Conservation (phyloP, 129 eudicot genomes). For the Flaveria trinervia region DNA sequence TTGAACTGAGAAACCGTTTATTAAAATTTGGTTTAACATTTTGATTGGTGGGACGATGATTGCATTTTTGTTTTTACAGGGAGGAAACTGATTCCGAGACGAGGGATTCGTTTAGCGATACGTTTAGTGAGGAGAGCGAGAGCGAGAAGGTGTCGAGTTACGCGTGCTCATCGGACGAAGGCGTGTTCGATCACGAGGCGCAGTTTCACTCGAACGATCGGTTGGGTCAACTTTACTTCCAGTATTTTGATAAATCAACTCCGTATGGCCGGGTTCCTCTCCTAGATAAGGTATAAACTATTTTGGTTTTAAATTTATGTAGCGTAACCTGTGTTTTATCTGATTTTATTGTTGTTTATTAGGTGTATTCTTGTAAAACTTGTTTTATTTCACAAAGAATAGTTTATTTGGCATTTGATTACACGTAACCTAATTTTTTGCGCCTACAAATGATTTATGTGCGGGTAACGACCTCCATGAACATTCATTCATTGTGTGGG, state of each 20-base stretch:
- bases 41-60: background rate
- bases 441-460: slow-evolving; percentile 15
- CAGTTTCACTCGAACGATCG: slow-evolving; percentile 50
- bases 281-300: slow-evolving; percentile 42
- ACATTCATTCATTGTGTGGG: slow-evolving; percentile 35
- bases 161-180: slow-evolving; percentile 84
- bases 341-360: too few relatives aligned
- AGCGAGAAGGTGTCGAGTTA: slow-evolving; percentile 80
- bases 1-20: too few relatives aligned
- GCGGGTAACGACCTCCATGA: slow-evolving; percentile 32
- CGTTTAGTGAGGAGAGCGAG: slow-evolving; percentile 89
- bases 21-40: background rate
- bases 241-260: slow-evolving; percentile 64
- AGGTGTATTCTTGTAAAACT: too few relatives aligned
- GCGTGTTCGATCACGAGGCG: slow-evolving; percentile 57
- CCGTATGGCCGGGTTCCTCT: slow-evolving; percentile 83
- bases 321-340: too few relatives aligned
- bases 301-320: too few relatives aligned
- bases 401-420: background rate
- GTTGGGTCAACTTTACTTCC: slow-evolving; percentile 64
- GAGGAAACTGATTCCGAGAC: slow-evolving; percentile 82
- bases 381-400: too few relatives aligned
- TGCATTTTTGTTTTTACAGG: slow-evolving; percentile 31
- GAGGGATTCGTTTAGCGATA: slow-evolving; percentile 85
- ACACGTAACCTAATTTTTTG: slow-evolving; percentile 4